phyloP scores from a whole-genome alignment of 257 asterid genomes.

The Perilla frutescens region DNA sequence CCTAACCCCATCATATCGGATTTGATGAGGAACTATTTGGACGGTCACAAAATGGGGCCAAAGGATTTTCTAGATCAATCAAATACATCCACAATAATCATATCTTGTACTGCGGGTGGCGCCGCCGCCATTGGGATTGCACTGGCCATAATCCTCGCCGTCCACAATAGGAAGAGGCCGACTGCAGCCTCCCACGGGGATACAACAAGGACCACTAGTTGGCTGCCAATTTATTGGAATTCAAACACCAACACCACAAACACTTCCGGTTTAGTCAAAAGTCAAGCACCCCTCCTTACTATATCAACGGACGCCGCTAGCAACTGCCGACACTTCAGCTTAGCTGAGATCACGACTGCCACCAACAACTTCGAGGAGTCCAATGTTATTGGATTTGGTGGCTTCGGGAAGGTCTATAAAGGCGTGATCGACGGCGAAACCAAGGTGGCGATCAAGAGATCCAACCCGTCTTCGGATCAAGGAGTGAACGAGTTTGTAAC shows the following conservation, averaged over 20 bases:
- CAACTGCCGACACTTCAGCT: slow-evolving; percentile 69
- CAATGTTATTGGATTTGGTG: slow-evolving; percentile 77
- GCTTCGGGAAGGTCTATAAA: slow-evolving; percentile 79
- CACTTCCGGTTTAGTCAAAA: slow-evolving; percentile 43
- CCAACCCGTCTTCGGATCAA: slow-evolving; percentile 77
- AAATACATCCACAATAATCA: slow-evolving; percentile 31
- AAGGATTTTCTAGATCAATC: slow-evolving; percentile 31
- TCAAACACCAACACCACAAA: slow-evolving; percentile 52
- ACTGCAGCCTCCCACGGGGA: slow-evolving; percentile 5
- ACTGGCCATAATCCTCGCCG: slow-evolving; percentile 50
- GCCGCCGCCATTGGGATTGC: slow-evolving; percentile 68
- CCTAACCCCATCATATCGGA: slow-evolving; percentile 73
- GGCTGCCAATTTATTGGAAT: slow-evolving; percentile 72
- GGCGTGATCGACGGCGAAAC: slow-evolving; percentile 64
- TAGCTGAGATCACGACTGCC: slow-evolving; percentile 66
- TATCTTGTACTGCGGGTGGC: slow-evolving; percentile 71
- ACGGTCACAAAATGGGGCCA: slow-evolving; percentile 33
- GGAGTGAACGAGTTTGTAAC: slow-evolving; percentile 79
- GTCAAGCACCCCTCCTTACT: slow-evolving; percentile 40
- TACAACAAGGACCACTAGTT: slow-evolving; percentile 43
- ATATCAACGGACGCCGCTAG: slow-evolving; percentile 77
- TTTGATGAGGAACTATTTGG: slow-evolving; percentile 63
- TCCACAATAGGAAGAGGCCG: slow-evolving; percentile 42
- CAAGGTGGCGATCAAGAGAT: slow-evolving; percentile 74
- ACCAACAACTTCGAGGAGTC: slow-evolving; percentile 76